Base-by-base conservation (phyloP, 2,329 filamentous ascomycete species). In the Arthroderma uncinatum region DNA sequence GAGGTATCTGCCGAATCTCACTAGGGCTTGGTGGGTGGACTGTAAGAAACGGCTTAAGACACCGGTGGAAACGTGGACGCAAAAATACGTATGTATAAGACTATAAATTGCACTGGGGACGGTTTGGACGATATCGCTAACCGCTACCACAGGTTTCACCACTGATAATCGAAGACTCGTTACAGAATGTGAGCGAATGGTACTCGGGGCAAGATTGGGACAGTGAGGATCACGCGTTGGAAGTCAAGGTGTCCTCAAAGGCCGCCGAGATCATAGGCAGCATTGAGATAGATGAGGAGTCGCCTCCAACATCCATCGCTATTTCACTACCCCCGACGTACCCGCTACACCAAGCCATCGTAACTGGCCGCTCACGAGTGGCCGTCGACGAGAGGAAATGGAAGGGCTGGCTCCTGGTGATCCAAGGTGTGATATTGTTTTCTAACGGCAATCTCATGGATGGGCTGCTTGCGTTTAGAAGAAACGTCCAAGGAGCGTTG, bases 341-440 rank as follows among this genome's bases (percentile, higher is more conserved):
- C 66, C 93, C 93, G 0, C 81, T 98, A 7, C 84, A 89, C 23
- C 79, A 82, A 1, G 88, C 94, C 1, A 77, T 81, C 7, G 90
- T 97, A 0, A 77, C 83, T 2, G 85, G 89, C 7, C 75, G 91
- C 19, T 89, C 86, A 64, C 85, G 92, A 10, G 89, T 97, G 1
- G 89, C 88, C 0, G 89, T 96, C 25, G 86, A 84, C 59, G 91
- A 97, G 67, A 85, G 85, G 70, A 95, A 93, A 68, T 98, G 93
- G 92, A 85, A 89, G 71, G 86, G 80, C 60, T 96, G 92, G 91
- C 79, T 96, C 60, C 80, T 89, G 66, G 89, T 85, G 6, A 92
- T 89, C 2, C 88, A 96, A 64, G 91, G 89, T 3, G 89, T 93
- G 47, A 96, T 98, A 65, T 92, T 89, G 42, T 95, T 97, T 67